Percentiles rank a stretch among this genome's conserved stretches.
phyloP scores from a whole-genome alignment of 2,329 filamentous ascomycete genomes.

The Endocalyx cinctus region DNA sequence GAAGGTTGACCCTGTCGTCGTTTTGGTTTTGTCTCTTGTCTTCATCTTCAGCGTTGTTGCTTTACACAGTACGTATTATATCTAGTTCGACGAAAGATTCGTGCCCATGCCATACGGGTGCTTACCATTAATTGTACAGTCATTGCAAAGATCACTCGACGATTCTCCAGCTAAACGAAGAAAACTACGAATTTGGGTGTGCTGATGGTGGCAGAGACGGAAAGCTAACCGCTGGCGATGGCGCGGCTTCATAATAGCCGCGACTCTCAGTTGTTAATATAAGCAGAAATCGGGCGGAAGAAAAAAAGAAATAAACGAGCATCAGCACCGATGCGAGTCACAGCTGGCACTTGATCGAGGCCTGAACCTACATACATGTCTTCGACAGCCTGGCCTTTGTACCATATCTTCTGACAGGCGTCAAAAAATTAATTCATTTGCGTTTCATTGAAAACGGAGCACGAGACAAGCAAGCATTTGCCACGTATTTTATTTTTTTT shows the following conservation, averaged over 20 bases:
- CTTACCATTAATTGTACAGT: slow-evolving; percentile 58
- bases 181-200: no score
- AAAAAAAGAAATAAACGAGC: slow-evolving; percentile 4
- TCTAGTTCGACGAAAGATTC: no score
- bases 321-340: slow-evolving; percentile 10
- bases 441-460: no score
- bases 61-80: slow-evolving; percentile 75
- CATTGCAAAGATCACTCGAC: slow-evolving; percentile 90
- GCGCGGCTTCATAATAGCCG: slow-evolving; percentile 18
- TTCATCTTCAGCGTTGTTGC: slow-evolving; percentile 99
- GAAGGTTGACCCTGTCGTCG: slow-evolving; percentile 96
- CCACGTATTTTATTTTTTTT: no score
- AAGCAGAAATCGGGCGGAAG: slow-evolving; percentile 3
- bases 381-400: slow-evolving; percentile 16
- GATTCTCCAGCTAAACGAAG: slow-evolving; percentile 62
- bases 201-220: slow-evolving; percentile 5
- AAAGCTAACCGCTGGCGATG: slow-evolving; percentile 9
- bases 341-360: slow-evolving; percentile 6
- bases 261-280: slow-evolving; percentile 17
- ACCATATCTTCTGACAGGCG: no score
- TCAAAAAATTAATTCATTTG: no score
- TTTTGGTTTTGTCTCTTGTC: slow-evolving; percentile 90
- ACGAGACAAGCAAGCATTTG: no score
- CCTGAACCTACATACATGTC: slow-evolving; percentile 6
- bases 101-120: no score